Conservation (phyloP, 2,329 filamentous ascomycete species). For the Alternaria ethzedia region DNA sequence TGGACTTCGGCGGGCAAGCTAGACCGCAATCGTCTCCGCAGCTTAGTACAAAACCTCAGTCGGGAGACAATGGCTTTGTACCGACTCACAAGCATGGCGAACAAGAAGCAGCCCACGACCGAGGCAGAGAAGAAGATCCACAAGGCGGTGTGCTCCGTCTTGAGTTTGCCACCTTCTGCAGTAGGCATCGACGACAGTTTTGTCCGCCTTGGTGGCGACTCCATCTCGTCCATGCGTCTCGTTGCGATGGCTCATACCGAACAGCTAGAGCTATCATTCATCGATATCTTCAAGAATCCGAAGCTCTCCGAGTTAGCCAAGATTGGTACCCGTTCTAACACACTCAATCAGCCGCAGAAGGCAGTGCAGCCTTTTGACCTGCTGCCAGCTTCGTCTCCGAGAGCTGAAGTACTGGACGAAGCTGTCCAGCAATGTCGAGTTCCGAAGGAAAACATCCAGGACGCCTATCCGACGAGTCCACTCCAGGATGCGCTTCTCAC, state of each 20-base stretch:
- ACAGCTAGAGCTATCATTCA: constrained; percentile 35
- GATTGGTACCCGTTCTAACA: constrained; percentile 19
- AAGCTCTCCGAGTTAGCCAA: constrained; percentile 39
- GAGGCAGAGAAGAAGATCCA: constrained; percentile 41
- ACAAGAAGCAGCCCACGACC: constrained; percentile 37
- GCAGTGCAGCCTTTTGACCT: constrained; percentile 32
- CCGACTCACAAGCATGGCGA: constrained; percentile 32
- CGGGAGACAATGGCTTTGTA: constrained; percentile 41
- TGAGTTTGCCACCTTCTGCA: constrained; percentile 31
- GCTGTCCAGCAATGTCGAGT: constrained; percentile 32
- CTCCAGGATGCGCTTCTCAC: constrained; percentile 56
- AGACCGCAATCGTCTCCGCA: constrained; percentile 39
- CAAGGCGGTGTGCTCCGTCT: constrained; percentile 36
- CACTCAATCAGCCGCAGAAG: constrained; percentile 7
- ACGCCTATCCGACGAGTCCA: constrained; percentile 51
- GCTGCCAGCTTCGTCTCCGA: constrained; percentile 13
- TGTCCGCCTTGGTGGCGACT: constrained; percentile 42
- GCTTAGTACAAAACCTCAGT: constrained; percentile 33
- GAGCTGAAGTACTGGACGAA: constrained; percentile 24
- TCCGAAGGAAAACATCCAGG: constrained; percentile 38
- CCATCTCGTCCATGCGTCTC: constrained; percentile 41
- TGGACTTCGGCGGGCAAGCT: constrained; percentile 43
- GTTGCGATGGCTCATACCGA: constrained; percentile 37
- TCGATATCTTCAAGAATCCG: constrained; percentile 41
- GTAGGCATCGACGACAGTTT: constrained; percentile 46